phyloP scores from a whole-genome alignment of 345 rosid species.

The Garcia nutans region DNA sequence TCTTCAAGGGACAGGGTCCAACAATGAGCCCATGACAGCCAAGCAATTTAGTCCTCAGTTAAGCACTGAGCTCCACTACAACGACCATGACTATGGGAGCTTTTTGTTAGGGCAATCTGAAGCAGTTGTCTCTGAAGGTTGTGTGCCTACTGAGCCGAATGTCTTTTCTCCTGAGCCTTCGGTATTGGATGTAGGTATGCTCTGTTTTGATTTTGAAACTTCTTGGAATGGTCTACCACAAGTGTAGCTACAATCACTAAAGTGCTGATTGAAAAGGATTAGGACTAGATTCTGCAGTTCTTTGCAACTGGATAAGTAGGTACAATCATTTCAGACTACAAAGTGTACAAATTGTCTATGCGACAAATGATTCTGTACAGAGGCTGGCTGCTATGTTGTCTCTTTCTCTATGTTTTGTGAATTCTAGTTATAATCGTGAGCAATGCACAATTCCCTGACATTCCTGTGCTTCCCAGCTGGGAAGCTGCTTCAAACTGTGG shows the following conservation, averaged over 20 bases:
- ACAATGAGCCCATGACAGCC: slow-evolving; percentile 17
- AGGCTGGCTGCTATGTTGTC: slow-evolving; percentile 1
- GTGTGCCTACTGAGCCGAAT: slow-evolving; percentile 19
- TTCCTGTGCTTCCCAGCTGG: background rate
- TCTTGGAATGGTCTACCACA: slow-evolving; percentile 36
- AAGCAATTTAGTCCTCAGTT: slow-evolving; percentile 20
- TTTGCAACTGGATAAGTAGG: slow-evolving; percentile 3
- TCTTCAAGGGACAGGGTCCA: slow-evolving; percentile 12
- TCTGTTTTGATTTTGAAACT: slow-evolving; percentile 40
- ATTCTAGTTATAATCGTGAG: background rate
- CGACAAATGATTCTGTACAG: slow-evolving; percentile 29
- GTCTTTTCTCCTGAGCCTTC: slow-evolving; percentile 25
- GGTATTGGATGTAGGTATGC: slow-evolving; percentile 38
- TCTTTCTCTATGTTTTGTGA: background rate
- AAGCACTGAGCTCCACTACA: slow-evolving; percentile 3
- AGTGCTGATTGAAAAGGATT: slow-evolving; percentile 16
- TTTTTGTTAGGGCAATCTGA: slow-evolving; percentile 23
- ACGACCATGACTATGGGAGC: slow-evolving; percentile 23
- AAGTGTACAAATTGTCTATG: slow-evolving; percentile 14
- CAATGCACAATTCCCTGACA: background rate
- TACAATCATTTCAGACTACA: slow-evolving; percentile 7
- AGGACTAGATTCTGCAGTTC: background rate
- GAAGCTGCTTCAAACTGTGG: background rate
- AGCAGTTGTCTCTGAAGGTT: slow-evolving; percentile 20
- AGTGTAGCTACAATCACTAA: slow-evolving; percentile 18